These are phyloP conservation scores for Rickenella mellea DNA, from an alignment of 768 basidiomycete genomes.

Conservation along the genomic window DNA sequence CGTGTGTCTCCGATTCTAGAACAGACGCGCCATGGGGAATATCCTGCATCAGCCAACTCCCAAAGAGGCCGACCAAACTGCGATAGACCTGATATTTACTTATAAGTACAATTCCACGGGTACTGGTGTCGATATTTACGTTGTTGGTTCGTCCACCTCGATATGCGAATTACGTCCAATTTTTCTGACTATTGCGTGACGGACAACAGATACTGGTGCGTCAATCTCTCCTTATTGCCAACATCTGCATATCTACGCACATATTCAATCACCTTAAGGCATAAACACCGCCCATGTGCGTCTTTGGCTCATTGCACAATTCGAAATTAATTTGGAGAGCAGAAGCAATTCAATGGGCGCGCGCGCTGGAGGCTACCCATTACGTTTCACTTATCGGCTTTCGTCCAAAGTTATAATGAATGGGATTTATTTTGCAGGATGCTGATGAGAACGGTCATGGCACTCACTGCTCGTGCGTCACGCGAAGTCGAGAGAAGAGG, in stretches of 20 bases:
- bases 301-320: not conserved
- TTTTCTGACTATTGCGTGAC: not conserved
- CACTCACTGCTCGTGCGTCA: constrained; percentile 22
- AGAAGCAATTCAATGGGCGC: constrained; percentile 32
- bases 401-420: not conserved
- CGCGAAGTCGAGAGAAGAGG: not conserved
- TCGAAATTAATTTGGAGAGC: not conserved
- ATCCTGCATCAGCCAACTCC: constrained; percentile 9
- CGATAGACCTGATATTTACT: constrained; percentile 11
- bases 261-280: constrained; percentile 7
- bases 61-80: constrained; percentile 6
- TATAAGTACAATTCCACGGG: constrained; percentile 24
- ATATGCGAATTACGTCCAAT: not conserved
- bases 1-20: constrained; percentile 1
- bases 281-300: constrained; percentile 15
- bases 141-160: constrained; percentile 22
- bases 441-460: constrained; percentile 35
- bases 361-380: constrained; percentile 22
- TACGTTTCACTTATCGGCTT: not conserved
- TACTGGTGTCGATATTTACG: constrained; percentile 30
- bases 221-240: not conserved
- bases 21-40: constrained; percentile 16
- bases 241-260: not conserved
- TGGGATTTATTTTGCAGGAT: constrained; percentile 4
- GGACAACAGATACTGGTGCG: constrained; percentile 8